phyloP scores from a whole-genome alignment of 2,329 filamentous ascomycete genomes.

The Dryadomyces sulphureus region DNA sequence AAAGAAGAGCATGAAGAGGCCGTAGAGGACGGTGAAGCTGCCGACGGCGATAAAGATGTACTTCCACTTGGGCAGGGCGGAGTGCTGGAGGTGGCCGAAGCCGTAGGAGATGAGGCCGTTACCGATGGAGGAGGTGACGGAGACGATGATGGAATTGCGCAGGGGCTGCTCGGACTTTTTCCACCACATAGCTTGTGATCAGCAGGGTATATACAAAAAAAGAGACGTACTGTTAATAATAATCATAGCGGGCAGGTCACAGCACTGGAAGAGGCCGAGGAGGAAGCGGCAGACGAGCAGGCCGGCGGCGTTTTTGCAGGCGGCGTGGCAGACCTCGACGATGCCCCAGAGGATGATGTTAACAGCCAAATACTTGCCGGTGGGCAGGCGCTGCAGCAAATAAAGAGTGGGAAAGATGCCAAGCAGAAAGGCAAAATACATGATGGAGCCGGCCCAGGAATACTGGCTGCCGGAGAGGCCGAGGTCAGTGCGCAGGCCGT shows the following conservation, averaged over 20 bases:
- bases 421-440: not conserved
- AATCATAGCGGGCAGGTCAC: conserved; percentile 44
- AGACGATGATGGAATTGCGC: conserved; percentile 32
- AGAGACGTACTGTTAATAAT: conserved; percentile 31
- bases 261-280: conserved; percentile 45
- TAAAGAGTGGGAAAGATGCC: not conserved
- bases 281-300: conserved; percentile 42
- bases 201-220: not conserved
- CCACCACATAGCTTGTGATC: conserved; percentile 33
- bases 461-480: not conserved
- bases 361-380: conserved; percentile 43
- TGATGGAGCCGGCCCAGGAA: not conserved
- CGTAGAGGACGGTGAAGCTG: conserved; percentile 39
- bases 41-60: conserved; percentile 20
- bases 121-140: conserved; percentile 13
- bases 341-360: conserved; percentile 47
- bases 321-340: conserved; percentile 36
- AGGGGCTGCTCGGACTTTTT: conserved; percentile 29
- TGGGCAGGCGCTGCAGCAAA: conserved; percentile 20
- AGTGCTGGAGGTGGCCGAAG: conserved; percentile 12
- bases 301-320: conserved; percentile 35
- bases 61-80: conserved; percentile 20
- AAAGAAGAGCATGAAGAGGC: conserved; percentile 39
- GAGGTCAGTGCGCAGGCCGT: not conserved
- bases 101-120: conserved; percentile 7